Evolutionary conservation across 2,329 filamentous ascomycete genomes (phyloP).

Genomic region (Chalara sp.): DNA sequence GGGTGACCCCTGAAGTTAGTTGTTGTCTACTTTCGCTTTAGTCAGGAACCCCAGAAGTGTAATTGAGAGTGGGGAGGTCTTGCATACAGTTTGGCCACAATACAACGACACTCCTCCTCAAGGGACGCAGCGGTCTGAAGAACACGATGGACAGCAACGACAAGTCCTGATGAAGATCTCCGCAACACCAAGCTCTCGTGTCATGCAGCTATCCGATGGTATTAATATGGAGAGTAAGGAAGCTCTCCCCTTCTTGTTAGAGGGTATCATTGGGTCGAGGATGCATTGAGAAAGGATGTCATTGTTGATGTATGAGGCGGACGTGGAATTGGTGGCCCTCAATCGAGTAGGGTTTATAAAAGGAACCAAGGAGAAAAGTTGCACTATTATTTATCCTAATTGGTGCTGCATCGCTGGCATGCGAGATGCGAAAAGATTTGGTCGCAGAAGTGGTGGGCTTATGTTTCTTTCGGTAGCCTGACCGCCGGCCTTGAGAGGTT

Average conservation of each 20-base stretch:
- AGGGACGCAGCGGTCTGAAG: not conserved
- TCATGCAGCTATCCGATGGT: slow-evolving; percentile 20
- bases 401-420: no score
- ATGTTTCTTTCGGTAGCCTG: no score
- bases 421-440: no score
- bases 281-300: slow-evolving; percentile 1
- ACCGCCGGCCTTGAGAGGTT: no score
- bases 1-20: slow-evolving; percentile 13
- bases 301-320: slow-evolving; percentile 13
- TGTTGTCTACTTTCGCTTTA: slow-evolving; percentile 2
- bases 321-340: slow-evolving; percentile 13
- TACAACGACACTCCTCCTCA: not conserved
- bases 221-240: slow-evolving; percentile 14
- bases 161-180: slow-evolving; percentile 8
- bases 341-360: not conserved
- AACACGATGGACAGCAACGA: slow-evolving; percentile 14
- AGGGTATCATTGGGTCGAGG: slow-evolving; percentile 22
- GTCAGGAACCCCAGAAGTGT: slow-evolving; percentile 11
- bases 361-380: no score
- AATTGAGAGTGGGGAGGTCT: slow-evolving; percentile 1
- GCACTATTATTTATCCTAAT: no score
- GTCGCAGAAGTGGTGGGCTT: no score
- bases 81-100: slow-evolving; percentile 5
- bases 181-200: slow-evolving; percentile 13
- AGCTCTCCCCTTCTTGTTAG: slow-evolving; percentile 19